A percentile compares a stretch with the other conserved stretches of the same genome.
phyloP scores from a whole-genome alignment of 768 basidiomycete genomes.

The Lactarius trivialis region DNA sequence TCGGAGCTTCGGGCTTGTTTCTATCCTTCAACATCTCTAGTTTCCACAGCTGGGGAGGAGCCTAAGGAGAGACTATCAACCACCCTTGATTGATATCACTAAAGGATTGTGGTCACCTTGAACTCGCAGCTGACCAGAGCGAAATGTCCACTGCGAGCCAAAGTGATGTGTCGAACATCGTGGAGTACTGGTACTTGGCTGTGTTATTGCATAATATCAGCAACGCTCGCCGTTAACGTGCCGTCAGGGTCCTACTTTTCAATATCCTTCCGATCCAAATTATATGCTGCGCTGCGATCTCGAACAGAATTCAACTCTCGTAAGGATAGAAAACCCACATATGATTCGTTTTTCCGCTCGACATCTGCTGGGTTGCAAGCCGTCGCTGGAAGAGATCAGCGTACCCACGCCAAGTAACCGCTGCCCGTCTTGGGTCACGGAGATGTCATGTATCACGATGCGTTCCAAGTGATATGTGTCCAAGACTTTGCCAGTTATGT shows the following conservation, averaged over 20 bases:
- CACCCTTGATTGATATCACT: neutral
- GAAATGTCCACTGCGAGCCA: constrained; percentile 52
- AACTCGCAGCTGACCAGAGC: constrained; percentile 71
- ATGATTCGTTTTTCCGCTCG: constrained; percentile 67
- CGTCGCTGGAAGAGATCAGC: constrained; percentile 52
- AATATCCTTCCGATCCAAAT: constrained; percentile 53
- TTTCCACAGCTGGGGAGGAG: constrained; percentile 75
- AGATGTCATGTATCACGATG: constrained; percentile 64
- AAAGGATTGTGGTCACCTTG: constrained; percentile 39
- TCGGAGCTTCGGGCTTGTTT: constrained; percentile 32
- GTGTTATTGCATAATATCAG: constrained; percentile 15
- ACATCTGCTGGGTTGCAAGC: constrained; percentile 63
- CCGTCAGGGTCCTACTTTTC: constrained; percentile 47
- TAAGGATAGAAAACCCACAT: constrained; percentile 36
- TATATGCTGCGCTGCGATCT: constrained; percentile 46
- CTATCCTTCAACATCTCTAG: constrained; percentile 56
- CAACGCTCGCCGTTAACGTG: neutral
- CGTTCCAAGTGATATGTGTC: constrained; percentile 52
- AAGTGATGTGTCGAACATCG: constrained; percentile 64
- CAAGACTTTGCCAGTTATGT: constrained; percentile 52
- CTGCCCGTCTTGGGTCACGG: constrained; percentile 58
- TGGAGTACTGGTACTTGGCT: constrained; percentile 70
- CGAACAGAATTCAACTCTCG: neutral
- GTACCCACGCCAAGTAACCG: constrained; percentile 65
- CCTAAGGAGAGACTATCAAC: constrained; percentile 32